phyloP scores from a whole-genome alignment of 805 yeast species.

The Nakazawaea ishiwadae region DNA sequence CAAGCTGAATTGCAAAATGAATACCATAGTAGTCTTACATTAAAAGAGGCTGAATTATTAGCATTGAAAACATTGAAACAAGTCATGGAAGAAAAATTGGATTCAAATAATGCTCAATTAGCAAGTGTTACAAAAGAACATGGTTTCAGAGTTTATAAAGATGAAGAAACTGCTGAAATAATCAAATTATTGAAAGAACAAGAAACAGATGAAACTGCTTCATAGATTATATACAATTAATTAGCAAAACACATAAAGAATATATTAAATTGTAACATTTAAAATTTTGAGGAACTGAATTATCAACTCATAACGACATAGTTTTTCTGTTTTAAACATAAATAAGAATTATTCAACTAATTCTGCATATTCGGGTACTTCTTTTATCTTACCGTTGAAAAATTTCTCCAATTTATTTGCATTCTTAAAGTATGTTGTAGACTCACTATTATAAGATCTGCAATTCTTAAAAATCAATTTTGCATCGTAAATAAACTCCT shows the following conservation, averaged over 20 bases:
- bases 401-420: conserved; percentile 93
- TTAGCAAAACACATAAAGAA: no score
- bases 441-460: conserved; percentile 87
- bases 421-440: conserved; percentile 91
- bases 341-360: conserved; percentile 46
- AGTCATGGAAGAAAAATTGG: conserved; percentile 98
- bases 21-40: conserved; percentile 86
- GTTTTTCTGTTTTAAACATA: neutral
- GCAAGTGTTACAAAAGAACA: conserved; percentile 84
- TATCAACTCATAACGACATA: no score
- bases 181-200: conserved; percentile 74
- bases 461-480: conserved; percentile 86
- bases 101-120: conserved; percentile 90
- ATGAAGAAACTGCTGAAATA: conserved; percentile 76
- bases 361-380: conserved; percentile 88
- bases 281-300: no score
- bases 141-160: conserved; percentile 83
- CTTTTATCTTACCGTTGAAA: conserved; percentile 74
- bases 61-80: conserved; percentile 88
- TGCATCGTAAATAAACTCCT: conserved; percentile 86
- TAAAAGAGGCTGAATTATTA: conserved; percentile 88
- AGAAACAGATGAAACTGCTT: conserved; percentile 40
- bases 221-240: neutral
- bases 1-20: conserved; percentile 96
- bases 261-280: no score